These are phyloP conservation scores for Suhomyces terraborum DNA, from an alignment of 1,139 yeast genomes.

Conservation along the genomic window DNA sequence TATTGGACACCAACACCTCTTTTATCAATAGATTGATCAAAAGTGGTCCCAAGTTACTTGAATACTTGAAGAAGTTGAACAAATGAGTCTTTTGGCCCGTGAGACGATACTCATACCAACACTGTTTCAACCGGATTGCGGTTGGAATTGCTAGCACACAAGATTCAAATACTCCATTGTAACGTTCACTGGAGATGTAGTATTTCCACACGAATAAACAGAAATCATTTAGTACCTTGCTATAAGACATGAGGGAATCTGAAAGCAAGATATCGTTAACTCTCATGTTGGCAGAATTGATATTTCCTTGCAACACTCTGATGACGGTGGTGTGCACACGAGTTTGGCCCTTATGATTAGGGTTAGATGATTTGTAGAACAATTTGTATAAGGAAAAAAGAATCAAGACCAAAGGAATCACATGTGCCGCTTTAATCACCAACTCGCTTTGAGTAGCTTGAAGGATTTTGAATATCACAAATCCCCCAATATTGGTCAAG, in stretches of 20 bases:
- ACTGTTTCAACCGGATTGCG: constrained; percentile 74
- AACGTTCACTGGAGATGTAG: constrained; percentile 28
- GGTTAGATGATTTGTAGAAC: constrained; percentile 15
- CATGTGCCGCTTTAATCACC: not conserved
- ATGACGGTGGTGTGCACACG: constrained; percentile 50
- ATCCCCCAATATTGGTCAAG: constrained; percentile 26
- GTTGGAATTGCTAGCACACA: constrained; percentile 62
- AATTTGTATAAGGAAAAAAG: constrained; percentile 14
- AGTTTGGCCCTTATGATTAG: constrained; percentile 36
- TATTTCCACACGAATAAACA: constrained; percentile 46
- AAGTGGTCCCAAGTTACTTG: constrained; percentile 66
- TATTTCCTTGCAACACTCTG: constrained; percentile 57
- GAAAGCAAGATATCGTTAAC: constrained; percentile 79
- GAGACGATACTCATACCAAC: constrained; percentile 64
- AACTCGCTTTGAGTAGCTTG: constrained; percentile 12
- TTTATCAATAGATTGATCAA: constrained; percentile 46
- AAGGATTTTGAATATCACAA: constrained; percentile 24
- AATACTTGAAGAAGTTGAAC: constrained; percentile 72
- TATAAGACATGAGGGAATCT: constrained; percentile 79
- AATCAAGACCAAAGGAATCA: constrained; percentile 15
- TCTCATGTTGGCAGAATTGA: constrained; percentile 57
- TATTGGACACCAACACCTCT: constrained; percentile 16
- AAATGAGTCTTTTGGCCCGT: constrained; percentile 59
- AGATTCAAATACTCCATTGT: constrained; percentile 47
- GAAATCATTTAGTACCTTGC: constrained; percentile 73